phyloP scores from a whole-genome alignment of 2,329 filamentous ascomycete species.

The Exophiala alcalophila region DNA sequence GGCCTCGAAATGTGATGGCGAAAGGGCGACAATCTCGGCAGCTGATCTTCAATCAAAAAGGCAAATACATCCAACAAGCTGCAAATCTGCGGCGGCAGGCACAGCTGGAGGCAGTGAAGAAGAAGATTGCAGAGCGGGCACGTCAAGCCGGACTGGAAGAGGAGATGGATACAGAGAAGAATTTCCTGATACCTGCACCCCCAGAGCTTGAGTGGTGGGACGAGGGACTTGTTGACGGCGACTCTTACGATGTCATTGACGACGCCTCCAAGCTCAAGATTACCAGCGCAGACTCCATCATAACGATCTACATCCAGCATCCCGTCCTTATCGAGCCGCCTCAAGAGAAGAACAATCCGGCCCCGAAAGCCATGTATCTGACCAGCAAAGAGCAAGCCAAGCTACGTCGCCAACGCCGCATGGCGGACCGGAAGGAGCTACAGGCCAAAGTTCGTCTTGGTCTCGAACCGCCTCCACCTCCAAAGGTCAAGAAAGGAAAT shows the following conservation, averaged over 20 bases:
- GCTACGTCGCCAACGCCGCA: slow-evolving; percentile 80
- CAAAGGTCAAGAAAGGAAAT: slow-evolving; percentile 96
- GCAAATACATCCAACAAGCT: slow-evolving; percentile 94
- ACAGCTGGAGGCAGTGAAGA: slow-evolving; percentile 90
- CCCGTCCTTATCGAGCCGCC: slow-evolving; percentile 87
- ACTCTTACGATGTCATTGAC: slow-evolving; percentile 69
- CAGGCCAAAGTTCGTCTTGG: slow-evolving; percentile 94
- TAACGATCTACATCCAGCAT: slow-evolving; percentile 89
- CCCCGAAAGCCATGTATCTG: slow-evolving; percentile 85
- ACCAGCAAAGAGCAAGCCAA: slow-evolving; percentile 90
- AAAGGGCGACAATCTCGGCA: slow-evolving; percentile 70
- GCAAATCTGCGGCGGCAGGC: slow-evolving; percentile 84
- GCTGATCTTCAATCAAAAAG: slow-evolving; percentile 88
- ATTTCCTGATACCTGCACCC: slow-evolving; percentile 77
- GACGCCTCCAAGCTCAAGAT: slow-evolving; percentile 67
- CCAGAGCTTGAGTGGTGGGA: slow-evolving; percentile 98
- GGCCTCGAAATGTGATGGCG: slow-evolving; percentile 55
- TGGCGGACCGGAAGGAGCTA: slow-evolving; percentile 90
- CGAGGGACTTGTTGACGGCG: slow-evolving; percentile 74
- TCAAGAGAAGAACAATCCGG: slow-evolving; percentile 76
- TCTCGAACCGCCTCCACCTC: slow-evolving; percentile 81
- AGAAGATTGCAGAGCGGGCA: slow-evolving; percentile 80
- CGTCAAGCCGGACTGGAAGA: slow-evolving; percentile 93
- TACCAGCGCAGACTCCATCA: slow-evolving; percentile 73
- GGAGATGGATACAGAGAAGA: slow-evolving; percentile 82